phyloP scores from a whole-genome alignment of 106 monocot genomes.

The Platanthera zijinensis region DNA sequence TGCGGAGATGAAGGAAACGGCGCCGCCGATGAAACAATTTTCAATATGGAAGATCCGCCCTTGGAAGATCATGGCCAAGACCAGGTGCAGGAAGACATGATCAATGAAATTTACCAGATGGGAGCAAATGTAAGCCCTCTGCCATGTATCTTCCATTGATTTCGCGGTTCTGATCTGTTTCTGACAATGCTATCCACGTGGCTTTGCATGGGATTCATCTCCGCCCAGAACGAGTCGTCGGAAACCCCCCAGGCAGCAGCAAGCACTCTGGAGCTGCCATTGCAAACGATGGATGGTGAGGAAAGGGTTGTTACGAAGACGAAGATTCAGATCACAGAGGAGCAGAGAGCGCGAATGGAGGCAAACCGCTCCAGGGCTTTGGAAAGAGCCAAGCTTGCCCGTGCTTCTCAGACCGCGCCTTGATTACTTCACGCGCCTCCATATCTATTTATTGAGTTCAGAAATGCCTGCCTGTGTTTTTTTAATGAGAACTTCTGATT shows the following conservation, averaged over 20 bases:
- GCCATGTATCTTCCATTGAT: too few species aligned
- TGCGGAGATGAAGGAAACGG: too few species aligned
- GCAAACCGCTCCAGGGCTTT: conserved; percentile 82
- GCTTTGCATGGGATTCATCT: conserved; percentile 13
- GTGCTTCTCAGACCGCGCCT: background rate
- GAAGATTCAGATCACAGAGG: conserved; percentile 60
- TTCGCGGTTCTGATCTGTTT: background rate
- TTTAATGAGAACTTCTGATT: too few species aligned
- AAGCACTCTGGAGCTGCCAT: background rate
- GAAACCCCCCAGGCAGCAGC: conserved; percentile 12
- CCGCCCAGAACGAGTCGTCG: conserved; percentile 15
- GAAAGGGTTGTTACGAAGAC: background rate
- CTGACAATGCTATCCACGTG: background rate
- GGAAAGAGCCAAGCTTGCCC: conserved; percentile 33
- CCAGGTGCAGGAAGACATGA: conserved; percentile 9
- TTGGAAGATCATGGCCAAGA: too few species aligned
- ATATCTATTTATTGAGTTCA: too few species aligned
- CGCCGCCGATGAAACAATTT: too few species aligned
- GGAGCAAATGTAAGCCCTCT: conserved; percentile 44
- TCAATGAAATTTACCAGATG: conserved; percentile 55
- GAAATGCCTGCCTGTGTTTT: too few species aligned
- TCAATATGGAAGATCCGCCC: too few species aligned
- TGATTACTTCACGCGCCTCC: too few species aligned
- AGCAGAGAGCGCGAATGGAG: conserved; percentile 78
- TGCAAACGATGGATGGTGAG: too few species aligned